Conservation (phyloP, 352 stramenopile genomes). For the Phytophthora podocarpi region DNA sequence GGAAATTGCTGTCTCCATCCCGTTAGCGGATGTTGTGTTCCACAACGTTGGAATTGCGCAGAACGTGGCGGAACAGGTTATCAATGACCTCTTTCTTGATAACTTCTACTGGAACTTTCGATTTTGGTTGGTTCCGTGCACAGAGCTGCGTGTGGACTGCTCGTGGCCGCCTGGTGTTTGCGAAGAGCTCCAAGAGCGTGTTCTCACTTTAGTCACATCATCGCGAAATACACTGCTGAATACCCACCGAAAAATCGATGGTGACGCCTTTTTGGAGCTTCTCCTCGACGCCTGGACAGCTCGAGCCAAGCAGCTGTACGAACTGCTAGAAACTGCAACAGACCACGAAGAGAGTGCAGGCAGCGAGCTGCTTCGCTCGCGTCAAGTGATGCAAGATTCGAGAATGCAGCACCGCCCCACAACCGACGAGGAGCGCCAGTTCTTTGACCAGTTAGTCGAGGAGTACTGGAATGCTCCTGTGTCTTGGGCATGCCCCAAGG, state of each 20-base stretch:
- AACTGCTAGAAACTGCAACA: slow-evolving; percentile 62
- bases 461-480: slow-evolving; percentile 77
- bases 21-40: slow-evolving; percentile 64
- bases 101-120: slow-evolving; percentile 84
- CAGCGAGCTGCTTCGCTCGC: slow-evolving; percentile 30
- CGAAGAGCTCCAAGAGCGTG: slow-evolving; percentile 69
- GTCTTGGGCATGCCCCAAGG: slow-evolving; percentile 45
- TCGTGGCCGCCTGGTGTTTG: slow-evolving; percentile 54
- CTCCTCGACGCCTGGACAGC: slow-evolving; percentile 67
- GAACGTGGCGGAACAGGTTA: slow-evolving; percentile 55
- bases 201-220: slow-evolving; percentile 40
- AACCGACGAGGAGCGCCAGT: slow-evolving; percentile 33
- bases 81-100: slow-evolving; percentile 71
- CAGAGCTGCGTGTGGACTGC: slow-evolving; percentile 59
- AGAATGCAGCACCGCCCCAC: slow-evolving; percentile 47
- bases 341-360: slow-evolving; percentile 54
- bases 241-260: slow-evolving; percentile 73
- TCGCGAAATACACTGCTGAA: slow-evolving; percentile 63
- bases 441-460: slow-evolving; percentile 65
- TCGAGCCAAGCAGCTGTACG: slow-evolving; percentile 50
- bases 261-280: slow-evolving; percentile 72
- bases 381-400: slow-evolving; percentile 46
- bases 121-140: slow-evolving; percentile 69
- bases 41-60: slow-evolving; percentile 71
- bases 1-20: slow-evolving; percentile 23